Evolutionary conservation across 192 early-diverging fungal species (phyloP).

Genomic region (Helicostylum pulchrum): DNA sequence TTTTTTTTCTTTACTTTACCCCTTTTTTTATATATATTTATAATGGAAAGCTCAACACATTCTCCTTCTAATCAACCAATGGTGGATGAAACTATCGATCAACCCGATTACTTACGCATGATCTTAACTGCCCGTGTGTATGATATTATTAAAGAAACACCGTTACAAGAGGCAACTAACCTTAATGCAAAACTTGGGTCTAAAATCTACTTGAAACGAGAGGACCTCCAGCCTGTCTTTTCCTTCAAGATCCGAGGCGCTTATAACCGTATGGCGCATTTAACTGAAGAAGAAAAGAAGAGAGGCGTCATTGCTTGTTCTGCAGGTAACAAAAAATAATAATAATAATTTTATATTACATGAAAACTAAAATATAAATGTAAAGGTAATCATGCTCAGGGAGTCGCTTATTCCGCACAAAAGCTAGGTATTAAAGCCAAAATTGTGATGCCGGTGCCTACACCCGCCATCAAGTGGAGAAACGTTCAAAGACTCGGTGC

Average conservation of each 20-base stretch:
- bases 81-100: neutral
- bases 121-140: slow-evolving; percentile 95
- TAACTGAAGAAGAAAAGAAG: slow-evolving; percentile 72
- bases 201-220: slow-evolving; percentile 85
- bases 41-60: neutral
- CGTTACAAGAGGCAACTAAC: slow-evolving; percentile 80
- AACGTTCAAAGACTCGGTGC: slow-evolving; percentile 92
- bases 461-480: slow-evolving; percentile 61
- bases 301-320: slow-evolving; percentile 93
- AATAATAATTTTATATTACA: slow-evolving; percentile 64
- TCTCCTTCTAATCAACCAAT: neutral
- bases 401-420: slow-evolving; percentile 90
- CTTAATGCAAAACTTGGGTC: slow-evolving; percentile 70
- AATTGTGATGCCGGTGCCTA: slow-evolving; percentile 92
- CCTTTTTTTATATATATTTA: neutral
- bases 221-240: slow-evolving; percentile 96
- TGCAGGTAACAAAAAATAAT: slow-evolving; percentile 56
- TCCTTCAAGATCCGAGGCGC: slow-evolving; percentile 98
- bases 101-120: slow-evolving; percentile 87
- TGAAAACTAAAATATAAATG: slow-evolving; percentile 72
- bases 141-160: slow-evolving; percentile 89
- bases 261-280: slow-evolving; percentile 87
- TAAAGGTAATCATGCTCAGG: slow-evolving; percentile 93
- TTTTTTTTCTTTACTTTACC: neutral
- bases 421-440: slow-evolving; percentile 89